Conservation (phyloP, 2,329 filamentous ascomycete genomes). For the Didymella lethalis region DNA sequence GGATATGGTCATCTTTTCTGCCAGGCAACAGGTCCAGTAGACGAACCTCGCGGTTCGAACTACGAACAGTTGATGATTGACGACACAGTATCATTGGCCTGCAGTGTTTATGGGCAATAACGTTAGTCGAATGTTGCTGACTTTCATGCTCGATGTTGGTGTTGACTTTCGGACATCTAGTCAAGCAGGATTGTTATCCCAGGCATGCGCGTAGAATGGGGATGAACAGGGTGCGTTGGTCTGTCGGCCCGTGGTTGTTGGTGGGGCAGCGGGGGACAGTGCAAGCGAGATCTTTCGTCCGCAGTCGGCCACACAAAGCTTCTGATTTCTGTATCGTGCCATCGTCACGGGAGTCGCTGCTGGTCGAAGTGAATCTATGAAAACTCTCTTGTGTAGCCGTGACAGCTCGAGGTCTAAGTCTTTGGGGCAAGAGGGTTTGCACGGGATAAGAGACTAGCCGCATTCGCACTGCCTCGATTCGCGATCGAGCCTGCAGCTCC, state of each 20-base stretch:
- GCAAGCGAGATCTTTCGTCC: not conserved
- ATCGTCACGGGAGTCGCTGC: not conserved
- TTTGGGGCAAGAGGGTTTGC: too few relatives aligned
- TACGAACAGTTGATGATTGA: not conserved
- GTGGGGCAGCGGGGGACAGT: not conserved
- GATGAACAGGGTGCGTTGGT: not conserved
- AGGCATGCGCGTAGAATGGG: not conserved
- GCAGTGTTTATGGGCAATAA: not conserved
- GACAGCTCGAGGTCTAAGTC: too few relatives aligned
- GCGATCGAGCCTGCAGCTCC: too few relatives aligned
- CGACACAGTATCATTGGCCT: not conserved
- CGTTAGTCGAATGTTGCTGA: not conserved
- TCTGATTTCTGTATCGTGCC: not conserved
- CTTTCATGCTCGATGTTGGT: not conserved
- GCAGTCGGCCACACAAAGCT: not conserved
- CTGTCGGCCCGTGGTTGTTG: not conserved
- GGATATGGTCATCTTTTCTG: not conserved
- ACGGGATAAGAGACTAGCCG: too few relatives aligned
- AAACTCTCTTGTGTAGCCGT: too few relatives aligned
- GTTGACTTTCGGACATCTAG: too few relatives aligned
- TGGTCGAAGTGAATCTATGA: not conserved
- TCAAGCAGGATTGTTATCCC: not conserved
- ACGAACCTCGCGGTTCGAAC: conserved; percentile 19
- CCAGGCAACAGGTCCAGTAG: conserved; percentile 24
- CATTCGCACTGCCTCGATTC: too few relatives aligned